phyloP scores from a whole-genome alignment of 2,329 filamentous ascomycete genomes.

The Monilinia polystroma region DNA sequence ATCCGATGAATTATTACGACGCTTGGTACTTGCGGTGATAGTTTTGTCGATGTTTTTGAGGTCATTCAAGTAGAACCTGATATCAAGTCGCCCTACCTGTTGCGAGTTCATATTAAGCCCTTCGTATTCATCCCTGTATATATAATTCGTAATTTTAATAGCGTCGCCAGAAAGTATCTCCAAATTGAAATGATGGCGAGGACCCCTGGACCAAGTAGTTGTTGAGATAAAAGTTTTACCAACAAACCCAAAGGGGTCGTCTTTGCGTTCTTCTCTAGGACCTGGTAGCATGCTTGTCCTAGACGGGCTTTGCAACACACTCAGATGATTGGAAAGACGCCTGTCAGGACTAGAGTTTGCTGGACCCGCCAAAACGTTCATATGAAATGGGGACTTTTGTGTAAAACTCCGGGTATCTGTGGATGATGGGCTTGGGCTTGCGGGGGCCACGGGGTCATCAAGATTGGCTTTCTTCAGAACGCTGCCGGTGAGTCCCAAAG shows the following conservation, averaged over 20 bases:
- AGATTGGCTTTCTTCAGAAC: neutral
- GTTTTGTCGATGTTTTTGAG: neutral
- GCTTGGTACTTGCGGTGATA: neutral
- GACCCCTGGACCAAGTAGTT: neutral
- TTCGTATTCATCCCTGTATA: neutral
- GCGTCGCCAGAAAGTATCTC: neutral
- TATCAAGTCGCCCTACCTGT: neutral
- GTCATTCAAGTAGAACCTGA: neutral
- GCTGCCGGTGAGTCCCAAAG: neutral
- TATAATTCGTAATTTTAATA: neutral
- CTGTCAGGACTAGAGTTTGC: neutral
- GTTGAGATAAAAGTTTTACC: neutral
- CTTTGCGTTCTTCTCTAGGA: neutral
- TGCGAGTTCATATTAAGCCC: neutral
- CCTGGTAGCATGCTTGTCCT: no score
- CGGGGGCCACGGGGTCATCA: neutral
- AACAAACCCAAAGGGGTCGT: neutral
- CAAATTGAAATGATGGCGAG: neutral
- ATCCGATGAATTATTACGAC: neutral
- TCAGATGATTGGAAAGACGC: neutral
- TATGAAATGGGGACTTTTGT: neutral
- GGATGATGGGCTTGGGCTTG: neutral
- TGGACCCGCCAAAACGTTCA: neutral
- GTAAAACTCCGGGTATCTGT: neutral
- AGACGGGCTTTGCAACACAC: neutral